phyloP scores from a whole-genome alignment of 2,329 filamentous ascomycete genomes.

The Botrytis deweyae region DNA sequence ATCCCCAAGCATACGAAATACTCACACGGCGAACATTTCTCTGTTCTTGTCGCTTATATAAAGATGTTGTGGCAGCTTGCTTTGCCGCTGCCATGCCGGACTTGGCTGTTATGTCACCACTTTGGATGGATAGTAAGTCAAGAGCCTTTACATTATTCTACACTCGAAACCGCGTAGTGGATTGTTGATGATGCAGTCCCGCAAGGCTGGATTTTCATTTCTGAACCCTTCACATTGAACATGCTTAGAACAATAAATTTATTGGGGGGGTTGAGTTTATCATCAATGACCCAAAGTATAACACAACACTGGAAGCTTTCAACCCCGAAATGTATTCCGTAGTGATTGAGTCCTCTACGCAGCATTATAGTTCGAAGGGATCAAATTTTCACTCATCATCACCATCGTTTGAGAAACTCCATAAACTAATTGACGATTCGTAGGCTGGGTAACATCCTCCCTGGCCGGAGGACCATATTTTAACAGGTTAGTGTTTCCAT shows the following conservation, averaged over 20 bases:
- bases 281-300: neutral
- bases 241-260: neutral
- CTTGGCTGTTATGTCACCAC: constrained; percentile 3
- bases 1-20: neutral
- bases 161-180: neutral
- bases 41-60: neutral
- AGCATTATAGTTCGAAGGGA: neutral
- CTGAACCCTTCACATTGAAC: neutral
- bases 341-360: neutral
- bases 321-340: neutral
- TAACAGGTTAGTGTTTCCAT: neutral
- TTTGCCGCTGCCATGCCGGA: neutral
- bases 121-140: neutral
- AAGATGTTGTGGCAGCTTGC: neutral
- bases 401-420: neutral
- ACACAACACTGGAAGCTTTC: neutral
- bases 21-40: neutral
- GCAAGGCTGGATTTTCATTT: neutral
- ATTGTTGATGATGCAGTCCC: neutral
- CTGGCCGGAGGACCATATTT: neutral
- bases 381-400: neutral
- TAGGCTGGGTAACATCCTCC: neutral
- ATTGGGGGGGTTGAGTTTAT: neutral
- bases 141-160: neutral
- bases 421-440: neutral